Conservation (phyloP, 495 filamentous ascomycete genomes). For the Hamigera avellanea region DNA sequence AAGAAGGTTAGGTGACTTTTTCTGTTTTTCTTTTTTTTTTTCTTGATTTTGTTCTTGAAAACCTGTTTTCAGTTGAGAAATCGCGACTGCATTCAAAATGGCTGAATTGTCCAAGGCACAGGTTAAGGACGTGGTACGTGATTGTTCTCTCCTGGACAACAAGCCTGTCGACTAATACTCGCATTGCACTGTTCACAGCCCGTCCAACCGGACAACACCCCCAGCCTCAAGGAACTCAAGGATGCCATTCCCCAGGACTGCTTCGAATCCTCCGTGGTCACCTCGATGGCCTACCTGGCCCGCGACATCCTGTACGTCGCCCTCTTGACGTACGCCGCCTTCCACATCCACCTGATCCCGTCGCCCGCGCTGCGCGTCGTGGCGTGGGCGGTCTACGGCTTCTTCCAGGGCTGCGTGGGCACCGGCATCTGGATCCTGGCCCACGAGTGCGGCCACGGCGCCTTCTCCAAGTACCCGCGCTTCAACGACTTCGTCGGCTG, state of each 20-base stretch:
- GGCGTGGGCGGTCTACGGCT: constrained; percentile 59
- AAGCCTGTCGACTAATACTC: too few species aligned
- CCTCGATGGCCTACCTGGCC: constrained; percentile 53
- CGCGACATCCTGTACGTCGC: constrained; percentile 56
- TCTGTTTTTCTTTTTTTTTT: too few species aligned
- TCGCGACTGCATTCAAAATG: too few species aligned
- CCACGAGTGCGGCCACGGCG: constrained; percentile 77
- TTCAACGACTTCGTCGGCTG: constrained; percentile 60
- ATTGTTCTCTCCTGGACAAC: too few species aligned
- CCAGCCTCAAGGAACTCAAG: constrained; percentile 69
- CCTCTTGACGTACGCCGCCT: constrained; percentile 46
- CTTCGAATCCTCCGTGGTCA: constrained; percentile 57
- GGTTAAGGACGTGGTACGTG: too few species aligned
- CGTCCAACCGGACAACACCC: constrained; percentile 16
- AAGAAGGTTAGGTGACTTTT: too few species aligned
- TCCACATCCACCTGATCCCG: constrained; percentile 13
- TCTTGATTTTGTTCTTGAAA: too few species aligned
- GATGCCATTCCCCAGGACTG: constrained; percentile 77
- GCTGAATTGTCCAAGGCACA: too few species aligned
- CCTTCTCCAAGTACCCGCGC: constrained; percentile 49
- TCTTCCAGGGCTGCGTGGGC: constrained; percentile 64
- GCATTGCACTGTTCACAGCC: too few species aligned
- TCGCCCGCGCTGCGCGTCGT: constrained; percentile 37
- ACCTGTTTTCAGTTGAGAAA: too few species aligned
- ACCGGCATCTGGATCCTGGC: constrained; percentile 79